Percentiles rank a stretch among this genome's conserved stretches.
Conservation (phyloP, 1,284 basidiomycete genomes). For the Marasmius sp. region DNA sequence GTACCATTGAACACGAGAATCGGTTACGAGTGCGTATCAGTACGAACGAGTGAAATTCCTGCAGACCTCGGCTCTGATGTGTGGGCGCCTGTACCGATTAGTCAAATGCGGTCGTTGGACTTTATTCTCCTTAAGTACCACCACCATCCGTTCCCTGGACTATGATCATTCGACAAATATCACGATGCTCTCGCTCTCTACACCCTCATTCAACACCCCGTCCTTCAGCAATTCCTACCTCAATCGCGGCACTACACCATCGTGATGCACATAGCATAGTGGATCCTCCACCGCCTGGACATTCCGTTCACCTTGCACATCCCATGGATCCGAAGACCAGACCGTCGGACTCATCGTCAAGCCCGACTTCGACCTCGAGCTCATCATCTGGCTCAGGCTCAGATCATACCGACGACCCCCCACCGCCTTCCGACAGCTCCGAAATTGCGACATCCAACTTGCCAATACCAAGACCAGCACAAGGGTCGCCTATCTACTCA, state of each 20-base stretch:
- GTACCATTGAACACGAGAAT: no score
- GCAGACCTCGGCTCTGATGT: no score
- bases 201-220: conserved; percentile 10
- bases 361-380: conserved; percentile 5
- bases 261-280: conserved; percentile 21
- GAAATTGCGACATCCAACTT: neutral
- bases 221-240: conserved; percentile 11
- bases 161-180: conserved; percentile 25
- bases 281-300: neutral
- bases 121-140: neutral
- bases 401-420: conserved; percentile 3
- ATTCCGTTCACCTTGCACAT: neutral
- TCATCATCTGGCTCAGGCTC: conserved; percentile 1
- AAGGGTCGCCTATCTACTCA: conserved; percentile 32
- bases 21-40: no score
- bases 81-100: no score
- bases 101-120: neutral
- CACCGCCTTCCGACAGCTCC: neutral
- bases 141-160: neutral
- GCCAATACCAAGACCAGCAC: neutral
- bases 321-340: neutral
- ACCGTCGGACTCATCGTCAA: neutral
- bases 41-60: no score
- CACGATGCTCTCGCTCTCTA: conserved; percentile 23
- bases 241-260: conserved; percentile 12